Base-by-base conservation (phyloP, 805 yeast species). In the Alloascoidea africana region DNA sequence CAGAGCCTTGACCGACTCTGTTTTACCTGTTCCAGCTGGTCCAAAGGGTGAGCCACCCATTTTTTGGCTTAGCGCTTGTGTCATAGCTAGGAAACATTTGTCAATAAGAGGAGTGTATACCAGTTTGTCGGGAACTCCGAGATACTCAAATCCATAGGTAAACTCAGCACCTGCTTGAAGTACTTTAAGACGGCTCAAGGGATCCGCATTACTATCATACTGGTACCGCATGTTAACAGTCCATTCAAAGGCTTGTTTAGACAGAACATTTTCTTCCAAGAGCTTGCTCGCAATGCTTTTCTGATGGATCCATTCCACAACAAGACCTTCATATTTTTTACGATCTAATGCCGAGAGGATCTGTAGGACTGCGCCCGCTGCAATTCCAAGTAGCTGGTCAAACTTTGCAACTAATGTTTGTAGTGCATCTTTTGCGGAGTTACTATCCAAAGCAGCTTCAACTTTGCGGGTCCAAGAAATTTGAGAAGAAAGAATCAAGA, bases 21-120 rank as follows among this genome's bases (percentile, higher is more conserved):
- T 89, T 51, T 89, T 89, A 45, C 97, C 97, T 0, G 97, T 89
- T 33, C 97, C 97, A 2, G 97, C 96, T 1, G 97, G 96, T 0
- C 97, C 97, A 54, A 80, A 75, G 1, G 94, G 79, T 1, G 94
- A 79, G 0, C 94, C 94, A n/a, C 97, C 97, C 5, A 74, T 60
- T 27, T 67, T 68, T 46, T 76, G 84, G 23, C 71, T 67, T 14
- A 86, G 52, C 0, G 96, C 87, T 42, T 77, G 80, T 0, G 81
- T 63, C 74, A 87, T 70, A 0, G 86, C 60, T 5, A 77, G 51
- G 50, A 69, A 84, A 40, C 84, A 71, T 4, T 66, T 60, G 36
- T 72, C 71, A 4, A 82, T 64, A 14, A 84, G 60, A 1, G 89
- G 84, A 0, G 96, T 89, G 39, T 71, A 67, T 0, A 89, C 93